A percentile compares a stretch with the other conserved stretches of the same genome.
These are phyloP conservation scores for Aspergillus leporis DNA, from an alignment of 495 filamentous ascomycete genomes.

Conservation along the genomic window DNA sequence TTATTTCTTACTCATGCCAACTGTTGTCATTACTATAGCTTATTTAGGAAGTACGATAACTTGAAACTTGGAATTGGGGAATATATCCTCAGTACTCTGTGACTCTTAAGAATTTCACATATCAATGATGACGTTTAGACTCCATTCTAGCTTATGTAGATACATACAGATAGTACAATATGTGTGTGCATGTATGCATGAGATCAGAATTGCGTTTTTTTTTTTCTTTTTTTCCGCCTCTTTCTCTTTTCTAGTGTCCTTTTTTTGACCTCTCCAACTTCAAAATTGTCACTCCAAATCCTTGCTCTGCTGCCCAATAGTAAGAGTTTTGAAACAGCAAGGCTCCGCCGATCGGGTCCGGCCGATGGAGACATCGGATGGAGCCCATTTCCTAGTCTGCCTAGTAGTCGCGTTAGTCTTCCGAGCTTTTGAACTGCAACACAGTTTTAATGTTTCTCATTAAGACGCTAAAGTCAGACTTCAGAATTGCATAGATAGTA, in stretches of 20 bases:
- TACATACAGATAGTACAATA: neutral
- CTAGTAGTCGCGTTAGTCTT: neutral
- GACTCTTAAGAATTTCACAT: neutral
- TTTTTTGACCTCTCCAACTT: constrained; percentile 10
- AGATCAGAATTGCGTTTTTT: constrained; percentile 14
- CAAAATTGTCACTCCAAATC: constrained; percentile 8
- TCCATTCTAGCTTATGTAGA: neutral
- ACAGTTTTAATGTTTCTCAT: constrained; percentile 1
- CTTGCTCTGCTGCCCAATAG: constrained; percentile 7
- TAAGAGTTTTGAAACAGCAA: constrained; percentile 3
- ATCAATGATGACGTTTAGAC: neutral
- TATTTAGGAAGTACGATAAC: neutral
- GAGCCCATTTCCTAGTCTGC: constrained; percentile 11
- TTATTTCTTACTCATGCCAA: constrained; percentile 1
- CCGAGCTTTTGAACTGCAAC: neutral
- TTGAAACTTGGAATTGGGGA: neutral
- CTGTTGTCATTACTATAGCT: constrained; percentile 2
- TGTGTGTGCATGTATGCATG: neutral
- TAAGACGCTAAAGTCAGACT: neutral
- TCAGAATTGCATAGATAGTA: neutral
- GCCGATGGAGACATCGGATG: constrained; percentile 20
- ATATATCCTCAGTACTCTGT: neutral
- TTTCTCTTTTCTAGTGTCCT: neutral
- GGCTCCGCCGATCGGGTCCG: constrained; percentile 20
- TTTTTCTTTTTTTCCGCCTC: neutral